These are phyloP conservation scores for Microthlaspi erraticum DNA, from an alignment of 345 rosid species.

Conservation along the genomic window DNA sequence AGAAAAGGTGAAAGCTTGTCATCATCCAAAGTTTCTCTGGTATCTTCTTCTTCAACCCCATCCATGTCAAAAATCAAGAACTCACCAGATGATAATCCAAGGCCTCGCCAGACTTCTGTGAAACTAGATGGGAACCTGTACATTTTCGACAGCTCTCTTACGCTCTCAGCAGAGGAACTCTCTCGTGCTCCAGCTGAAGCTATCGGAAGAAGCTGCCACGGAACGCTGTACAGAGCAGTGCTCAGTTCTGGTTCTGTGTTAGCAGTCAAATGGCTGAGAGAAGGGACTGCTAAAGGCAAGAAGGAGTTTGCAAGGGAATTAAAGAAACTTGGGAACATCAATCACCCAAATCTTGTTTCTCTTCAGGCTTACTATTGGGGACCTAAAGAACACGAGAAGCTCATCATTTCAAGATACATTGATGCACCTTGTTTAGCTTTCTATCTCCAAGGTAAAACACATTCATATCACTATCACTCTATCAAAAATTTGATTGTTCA, in stretches of 20 bases:
- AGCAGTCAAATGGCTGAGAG: conserved; percentile 87
- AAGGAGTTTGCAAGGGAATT: conserved; percentile 90
- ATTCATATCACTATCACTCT: background rate
- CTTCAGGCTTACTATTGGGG: conserved; percentile 90
- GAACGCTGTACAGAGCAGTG: conserved; percentile 70
- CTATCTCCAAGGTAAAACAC: conserved; percentile 76
- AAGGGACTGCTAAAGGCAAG: conserved; percentile 79
- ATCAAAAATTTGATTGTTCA: background rate
- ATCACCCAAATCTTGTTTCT: conserved; percentile 85
- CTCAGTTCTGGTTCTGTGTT: conserved; percentile 64
- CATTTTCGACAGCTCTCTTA: conserved; percentile 65
- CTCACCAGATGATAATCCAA: conserved; percentile 52
- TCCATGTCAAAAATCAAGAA: conserved; percentile 54
- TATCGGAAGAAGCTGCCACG: conserved; percentile 89
- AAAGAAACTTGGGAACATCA: conserved; percentile 82
- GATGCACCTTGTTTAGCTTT: conserved; percentile 67
- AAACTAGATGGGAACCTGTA: conserved; percentile 78
- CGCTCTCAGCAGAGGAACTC: conserved; percentile 77
- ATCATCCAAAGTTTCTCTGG: conserved; percentile 62
- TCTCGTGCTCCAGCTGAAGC: conserved; percentile 90
- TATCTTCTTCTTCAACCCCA: conserved; percentile 64
- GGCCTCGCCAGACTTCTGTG: conserved; percentile 59
- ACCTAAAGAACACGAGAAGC: conserved; percentile 80
- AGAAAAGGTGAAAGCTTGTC: conserved; percentile 53
- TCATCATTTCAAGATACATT: conserved; percentile 68